These are phyloP conservation scores for Globisporangium radiosum DNA, from an alignment of 352 stramenopile species.

Conservation along the genomic window DNA sequence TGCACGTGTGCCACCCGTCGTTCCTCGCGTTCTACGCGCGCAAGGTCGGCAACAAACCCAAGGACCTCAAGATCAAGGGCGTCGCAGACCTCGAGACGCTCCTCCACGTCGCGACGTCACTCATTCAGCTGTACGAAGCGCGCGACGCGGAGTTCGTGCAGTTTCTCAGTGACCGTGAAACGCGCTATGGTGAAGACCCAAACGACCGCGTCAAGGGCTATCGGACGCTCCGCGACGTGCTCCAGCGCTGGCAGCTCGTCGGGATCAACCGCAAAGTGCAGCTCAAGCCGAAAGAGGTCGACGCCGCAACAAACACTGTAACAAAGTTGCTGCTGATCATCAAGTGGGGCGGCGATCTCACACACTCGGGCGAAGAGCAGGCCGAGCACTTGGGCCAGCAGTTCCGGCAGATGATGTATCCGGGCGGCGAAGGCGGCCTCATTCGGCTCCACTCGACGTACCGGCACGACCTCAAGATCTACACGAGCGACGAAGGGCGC, in stretches of 20 bases:
- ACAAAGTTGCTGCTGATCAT: conserved; percentile 97
- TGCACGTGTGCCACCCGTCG: conserved; percentile 87
- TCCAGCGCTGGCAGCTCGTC: conserved; percentile 94
- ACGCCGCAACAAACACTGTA: conserved; percentile 29
- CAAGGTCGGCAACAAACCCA: conserved; percentile 41
- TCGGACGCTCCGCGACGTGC: conserved; percentile 89
- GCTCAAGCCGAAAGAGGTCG: conserved; percentile 73
- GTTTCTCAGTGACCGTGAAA: conserved; percentile 59
- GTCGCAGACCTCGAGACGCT: conserved; percentile 74
- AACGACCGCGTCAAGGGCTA: conserved; percentile 79
- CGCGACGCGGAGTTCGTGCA: conserved; percentile 52
- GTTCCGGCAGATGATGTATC: conserved; percentile 88
- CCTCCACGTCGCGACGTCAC: conserved; percentile 67
- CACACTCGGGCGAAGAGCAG: conserved; percentile 95
- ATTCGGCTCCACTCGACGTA: conserved; percentile 99
- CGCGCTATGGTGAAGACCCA: conserved; percentile 50
- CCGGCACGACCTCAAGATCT: conserved; percentile 99
- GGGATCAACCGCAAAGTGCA: conserved; percentile 99
- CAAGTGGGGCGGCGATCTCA: conserved; percentile 99
- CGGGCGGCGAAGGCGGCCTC: conserved; percentile 91
- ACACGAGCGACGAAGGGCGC: conserved; percentile 98
- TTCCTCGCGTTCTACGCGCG: conserved; percentile 85
- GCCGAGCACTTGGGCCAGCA: conserved; percentile 92
- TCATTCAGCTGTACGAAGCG: conserved; percentile 61
- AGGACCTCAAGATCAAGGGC: conserved; percentile 86